A percentile compares a stretch with the other conserved stretches of the same genome.
Conservation (phyloP, 306 rosid species). For the Lagenaria siceraria region DNA sequence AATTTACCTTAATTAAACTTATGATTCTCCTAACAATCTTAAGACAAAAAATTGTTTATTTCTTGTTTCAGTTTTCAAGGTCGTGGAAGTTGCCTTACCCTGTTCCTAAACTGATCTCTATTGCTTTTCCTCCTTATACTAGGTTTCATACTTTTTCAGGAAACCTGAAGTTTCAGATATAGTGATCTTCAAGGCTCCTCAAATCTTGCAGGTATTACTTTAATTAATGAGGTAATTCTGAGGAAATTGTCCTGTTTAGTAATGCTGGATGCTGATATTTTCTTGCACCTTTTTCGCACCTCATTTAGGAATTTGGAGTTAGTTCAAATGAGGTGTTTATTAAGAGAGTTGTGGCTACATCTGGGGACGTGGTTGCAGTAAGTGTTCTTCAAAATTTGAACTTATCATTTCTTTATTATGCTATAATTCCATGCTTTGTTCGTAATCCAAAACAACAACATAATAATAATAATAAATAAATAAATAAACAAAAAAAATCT, state of each 20-base stretch:
- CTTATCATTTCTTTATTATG: background rate
- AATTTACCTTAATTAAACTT: background rate
- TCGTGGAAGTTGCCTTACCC: background rate
- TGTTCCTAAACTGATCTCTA: background rate
- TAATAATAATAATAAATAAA: no score
- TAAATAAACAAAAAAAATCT: background rate
- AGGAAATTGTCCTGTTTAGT: background rate
- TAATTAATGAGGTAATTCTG: background rate
- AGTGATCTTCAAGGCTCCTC: slow-evolving; percentile 80
- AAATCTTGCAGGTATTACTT: slow-evolving; percentile 48
- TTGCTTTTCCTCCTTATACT: slow-evolving; percentile 14
- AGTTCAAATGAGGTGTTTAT: slow-evolving; percentile 58
- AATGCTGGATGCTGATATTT: slow-evolving; percentile 1
- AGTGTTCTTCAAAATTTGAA: slow-evolving; percentile 1
- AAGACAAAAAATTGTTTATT: background rate
- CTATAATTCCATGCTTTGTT: background rate
- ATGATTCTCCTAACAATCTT: background rate
- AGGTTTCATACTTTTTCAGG: slow-evolving; percentile 81
- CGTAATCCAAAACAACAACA: background rate
- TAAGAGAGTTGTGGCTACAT: slow-evolving; percentile 83
- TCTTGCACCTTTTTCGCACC: background rate
- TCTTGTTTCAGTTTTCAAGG: background rate
- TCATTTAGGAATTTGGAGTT: slow-evolving; percentile 49
- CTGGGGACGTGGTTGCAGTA: slow-evolving; percentile 81
- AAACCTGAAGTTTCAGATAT: slow-evolving; percentile 90